Conservation (phyloP, 169 alveolate species). For the Plasmodium knowlesi region DNA sequence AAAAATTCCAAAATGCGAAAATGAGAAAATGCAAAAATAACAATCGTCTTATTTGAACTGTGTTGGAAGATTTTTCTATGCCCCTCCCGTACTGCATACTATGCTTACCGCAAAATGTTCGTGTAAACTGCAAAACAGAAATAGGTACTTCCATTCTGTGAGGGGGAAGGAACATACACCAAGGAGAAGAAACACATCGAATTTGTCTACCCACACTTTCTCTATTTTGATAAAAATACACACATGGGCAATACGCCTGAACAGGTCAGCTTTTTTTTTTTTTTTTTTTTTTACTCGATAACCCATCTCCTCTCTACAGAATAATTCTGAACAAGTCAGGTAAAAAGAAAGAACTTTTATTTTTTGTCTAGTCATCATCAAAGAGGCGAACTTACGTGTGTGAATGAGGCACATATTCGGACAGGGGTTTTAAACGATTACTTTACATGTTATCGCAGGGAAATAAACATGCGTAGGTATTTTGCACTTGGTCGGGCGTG, state of each 20-base stretch:
- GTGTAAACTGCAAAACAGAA: not conserved
- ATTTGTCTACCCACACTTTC: not conserved
- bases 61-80: not conserved
- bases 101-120: not conserved
- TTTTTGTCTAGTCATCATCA: not conserved
- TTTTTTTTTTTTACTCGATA: not conserved
- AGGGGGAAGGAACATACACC: not conserved
- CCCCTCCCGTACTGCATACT: not conserved
- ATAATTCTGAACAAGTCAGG: not conserved
- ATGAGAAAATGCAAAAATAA: not conserved
- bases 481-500: not conserved
- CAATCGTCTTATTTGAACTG: not conserved
- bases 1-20: not conserved
- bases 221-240: not conserved
- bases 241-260: not conserved
- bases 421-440: not conserved
- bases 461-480: not conserved
- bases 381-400: not conserved
- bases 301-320: not conserved
- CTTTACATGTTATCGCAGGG: not conserved
- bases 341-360: not conserved
- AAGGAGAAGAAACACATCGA: not conserved
- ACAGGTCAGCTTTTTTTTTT: not conserved
- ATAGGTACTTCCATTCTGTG: not conserved
- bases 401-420: not conserved